Percentiles rank a stretch among this genome's conserved stretches.
Conservation (phyloP, 768 basidiomycete species). For the Collybia sp. region DNA sequence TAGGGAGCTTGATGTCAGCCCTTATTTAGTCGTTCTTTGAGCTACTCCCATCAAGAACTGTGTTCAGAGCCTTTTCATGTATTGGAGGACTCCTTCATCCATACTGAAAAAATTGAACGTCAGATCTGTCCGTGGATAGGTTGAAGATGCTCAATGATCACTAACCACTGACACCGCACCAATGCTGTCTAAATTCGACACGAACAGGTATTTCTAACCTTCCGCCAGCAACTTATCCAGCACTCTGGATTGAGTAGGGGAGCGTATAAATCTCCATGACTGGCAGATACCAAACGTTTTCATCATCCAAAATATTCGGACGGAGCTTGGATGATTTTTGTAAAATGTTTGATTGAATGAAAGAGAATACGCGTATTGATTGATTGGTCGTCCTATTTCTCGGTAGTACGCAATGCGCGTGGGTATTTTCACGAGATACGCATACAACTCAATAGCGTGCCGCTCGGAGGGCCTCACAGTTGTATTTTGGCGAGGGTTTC, state of each 20-base stretch:
- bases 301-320: slow-evolving; percentile 81
- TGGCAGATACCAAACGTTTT: slow-evolving; percentile 96
- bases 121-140: too few species aligned
- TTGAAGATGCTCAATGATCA: too few species aligned
- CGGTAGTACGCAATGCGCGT: slow-evolving; percentile 93
- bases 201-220: slow-evolving; percentile 96
- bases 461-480: too few species aligned
- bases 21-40: slow-evolving; percentile 97
- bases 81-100: slow-evolving; percentile 77
- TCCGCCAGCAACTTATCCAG: slow-evolving; percentile 85
- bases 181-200: slow-evolving; percentile 96
- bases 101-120: slow-evolving; percentile 38
- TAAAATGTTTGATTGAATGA: slow-evolving; percentile 92
- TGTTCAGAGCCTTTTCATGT: slow-evolving; percentile 76
- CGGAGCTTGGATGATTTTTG: slow-evolving; percentile 85
- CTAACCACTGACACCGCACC: slow-evolving; percentile 86
- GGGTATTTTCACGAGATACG: slow-evolving; percentile 94
- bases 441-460: too few species aligned
- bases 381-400: slow-evolving; percentile 95
- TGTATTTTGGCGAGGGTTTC: too few species aligned
- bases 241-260: slow-evolving; percentile 84
- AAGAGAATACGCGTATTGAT: slow-evolving; percentile 86
- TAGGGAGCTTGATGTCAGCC: slow-evolving; percentile 52
- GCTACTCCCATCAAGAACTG: slow-evolving; percentile 97
- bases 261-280: slow-evolving; percentile 95